These are phyloP conservation scores for Tulasnella sp. DNA, from an alignment of 768 basidiomycete genomes.

Conservation along the genomic window DNA sequence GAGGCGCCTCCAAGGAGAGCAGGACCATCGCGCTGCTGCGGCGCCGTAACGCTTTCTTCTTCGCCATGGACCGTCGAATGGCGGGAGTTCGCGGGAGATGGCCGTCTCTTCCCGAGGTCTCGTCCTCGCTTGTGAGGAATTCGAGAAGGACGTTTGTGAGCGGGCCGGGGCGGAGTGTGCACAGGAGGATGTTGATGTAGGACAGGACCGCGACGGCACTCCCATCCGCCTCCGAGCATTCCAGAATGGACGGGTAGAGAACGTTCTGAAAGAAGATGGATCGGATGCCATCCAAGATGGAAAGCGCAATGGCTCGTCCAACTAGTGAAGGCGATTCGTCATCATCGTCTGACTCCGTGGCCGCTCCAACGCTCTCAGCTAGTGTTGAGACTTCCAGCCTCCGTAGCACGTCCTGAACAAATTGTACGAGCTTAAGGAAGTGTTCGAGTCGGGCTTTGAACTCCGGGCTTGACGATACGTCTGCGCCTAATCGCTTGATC, in stretches of 20 bases:
- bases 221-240: slow-evolving; percentile 88
- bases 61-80: background rate
- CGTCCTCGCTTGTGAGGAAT: slow-evolving; percentile 76
- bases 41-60: slow-evolving; percentile 24
- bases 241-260: slow-evolving; percentile 82
- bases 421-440: slow-evolving; percentile 83
- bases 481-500: slow-evolving; percentile 50
- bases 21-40: slow-evolving; percentile 84
- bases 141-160: slow-evolving; percentile 60
- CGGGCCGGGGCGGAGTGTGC: slow-evolving; percentile 50
- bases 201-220: slow-evolving; percentile 93
- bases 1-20: slow-evolving; percentile 74
- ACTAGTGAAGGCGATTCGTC: slow-evolving; percentile 45
- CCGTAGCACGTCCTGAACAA: slow-evolving; percentile 77
- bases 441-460: slow-evolving; percentile 75
- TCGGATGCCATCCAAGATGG: slow-evolving; percentile 72
- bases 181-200: slow-evolving; percentile 82
- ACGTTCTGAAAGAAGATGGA: slow-evolving; percentile 87
- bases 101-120: slow-evolving; percentile 38
- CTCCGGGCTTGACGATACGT: slow-evolving; percentile 60
- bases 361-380: background rate
- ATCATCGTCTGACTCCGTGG: slow-evolving; percentile 33
- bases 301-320: slow-evolving; percentile 69
- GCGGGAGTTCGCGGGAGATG: slow-evolving; percentile 30
- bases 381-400: slow-evolving; percentile 24